These are phyloP conservation scores for Chalara sp. DNA, from an alignment of 2,329 filamentous ascomycete species.

Conservation along the genomic window DNA sequence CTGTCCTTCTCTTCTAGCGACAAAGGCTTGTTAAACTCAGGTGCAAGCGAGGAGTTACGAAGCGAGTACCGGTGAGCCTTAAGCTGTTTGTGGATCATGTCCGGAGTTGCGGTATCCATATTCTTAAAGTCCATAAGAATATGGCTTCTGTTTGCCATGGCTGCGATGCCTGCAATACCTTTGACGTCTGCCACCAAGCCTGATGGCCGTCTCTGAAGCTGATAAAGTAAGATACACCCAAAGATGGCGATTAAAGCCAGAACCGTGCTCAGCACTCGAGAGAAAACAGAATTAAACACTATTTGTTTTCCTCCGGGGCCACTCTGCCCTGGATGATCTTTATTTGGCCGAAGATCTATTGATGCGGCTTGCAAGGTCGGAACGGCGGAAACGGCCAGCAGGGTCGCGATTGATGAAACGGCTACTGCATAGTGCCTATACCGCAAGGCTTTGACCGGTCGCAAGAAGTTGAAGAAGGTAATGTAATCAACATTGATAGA, in stretches of 20 bases:
- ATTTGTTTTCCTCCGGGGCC: conserved; percentile 45
- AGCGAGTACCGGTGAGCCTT: conserved; percentile 61
- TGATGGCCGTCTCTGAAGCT: conserved; percentile 55
- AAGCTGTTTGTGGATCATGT: conserved; percentile 62
- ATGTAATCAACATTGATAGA: conserved; percentile 63
- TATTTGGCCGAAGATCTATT: conserved; percentile 48
- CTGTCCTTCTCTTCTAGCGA: conserved; percentile 37
- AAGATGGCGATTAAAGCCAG: conserved; percentile 51
- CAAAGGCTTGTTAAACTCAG: conserved; percentile 45
- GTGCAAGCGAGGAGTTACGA: conserved; percentile 63
- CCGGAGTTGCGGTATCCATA: conserved; percentile 59
- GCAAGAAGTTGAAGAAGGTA: conserved; percentile 58
- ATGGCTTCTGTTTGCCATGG: conserved; percentile 68
- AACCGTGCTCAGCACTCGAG: conserved; percentile 51
- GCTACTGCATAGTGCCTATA: conserved; percentile 63
- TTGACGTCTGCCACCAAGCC: conserved; percentile 63
- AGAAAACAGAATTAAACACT: conserved; percentile 49
- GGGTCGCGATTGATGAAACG: conserved; percentile 56
- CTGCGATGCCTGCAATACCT: conserved; percentile 66
- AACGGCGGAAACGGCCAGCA: conserved; percentile 61
- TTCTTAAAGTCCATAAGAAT: conserved; percentile 69
- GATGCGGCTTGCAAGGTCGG: conserved; percentile 62
- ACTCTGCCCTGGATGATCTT: conserved; percentile 34
- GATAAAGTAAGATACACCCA: conserved; percentile 50
- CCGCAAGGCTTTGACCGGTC: conserved; percentile 55